phyloP scores from a whole-genome alignment of 768 basidiomycete genomes.

The Tylopilus balloui region DNA sequence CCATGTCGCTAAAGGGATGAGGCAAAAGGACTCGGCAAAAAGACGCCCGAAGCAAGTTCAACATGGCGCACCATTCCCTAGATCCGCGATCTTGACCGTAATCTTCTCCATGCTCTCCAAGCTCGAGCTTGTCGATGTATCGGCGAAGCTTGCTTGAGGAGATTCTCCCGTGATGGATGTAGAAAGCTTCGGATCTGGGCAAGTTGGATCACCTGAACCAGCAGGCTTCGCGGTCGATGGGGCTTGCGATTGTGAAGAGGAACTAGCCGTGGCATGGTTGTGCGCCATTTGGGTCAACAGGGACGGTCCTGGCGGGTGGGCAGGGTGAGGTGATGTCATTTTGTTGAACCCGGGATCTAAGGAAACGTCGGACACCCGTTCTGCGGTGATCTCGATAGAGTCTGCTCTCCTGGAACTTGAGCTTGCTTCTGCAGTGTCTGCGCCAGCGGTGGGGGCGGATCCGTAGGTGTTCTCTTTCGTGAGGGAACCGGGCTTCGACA shows the following conservation, averaged over 20 bases:
- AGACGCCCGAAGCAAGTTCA: background rate
- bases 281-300: slow-evolving; percentile 71
- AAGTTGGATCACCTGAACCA: slow-evolving; percentile 16
- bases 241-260: slow-evolving; percentile 28
- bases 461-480: slow-evolving; percentile 22
- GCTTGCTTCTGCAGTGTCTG: slow-evolving; percentile 10
- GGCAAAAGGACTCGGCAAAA: background rate
- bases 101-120: slow-evolving; percentile 59
- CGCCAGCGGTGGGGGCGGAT: slow-evolving; percentile 11
- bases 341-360: slow-evolving; percentile 40
- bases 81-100: slow-evolving; percentile 97
- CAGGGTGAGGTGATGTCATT: slow-evolving; percentile 33
- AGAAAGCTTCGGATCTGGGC: slow-evolving; percentile 23
- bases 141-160: slow-evolving; percentile 24
- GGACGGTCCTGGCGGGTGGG: slow-evolving; percentile 55
- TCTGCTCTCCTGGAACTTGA: slow-evolving; percentile 26
- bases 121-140: slow-evolving; percentile 27
- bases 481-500: slow-evolving; percentile 32
- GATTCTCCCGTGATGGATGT: slow-evolving; percentile 29
- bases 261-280: slow-evolving; percentile 14
- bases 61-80: slow-evolving; percentile 76
- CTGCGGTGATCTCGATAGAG: slow-evolving; percentile 43
- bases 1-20: slow-evolving; percentile 57
- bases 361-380: slow-evolving; percentile 47
- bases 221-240: slow-evolving; percentile 21